Evolutionary conservation across 2,329 filamentous ascomycete species (phyloP), one percentile per base, ranked within the genome.

Genomic region (Mollisiaceae sp.): DNA sequence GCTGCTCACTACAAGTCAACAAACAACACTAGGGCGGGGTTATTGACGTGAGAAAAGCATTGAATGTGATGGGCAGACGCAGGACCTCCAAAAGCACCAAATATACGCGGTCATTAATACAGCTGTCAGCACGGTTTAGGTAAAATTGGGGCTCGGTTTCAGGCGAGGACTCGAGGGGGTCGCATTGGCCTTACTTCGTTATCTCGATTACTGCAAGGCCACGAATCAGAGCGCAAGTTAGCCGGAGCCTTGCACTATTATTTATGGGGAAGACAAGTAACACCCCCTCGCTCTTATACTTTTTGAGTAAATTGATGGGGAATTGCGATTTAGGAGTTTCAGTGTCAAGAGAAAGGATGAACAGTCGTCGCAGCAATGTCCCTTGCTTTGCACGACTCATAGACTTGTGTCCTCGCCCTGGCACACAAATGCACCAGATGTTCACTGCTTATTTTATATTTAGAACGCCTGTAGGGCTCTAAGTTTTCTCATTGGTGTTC

Each of bases 91-190:
- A 54, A 35, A 32, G 14, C 24, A 27, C 50, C 22, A 27, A 27
- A 52, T 54, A 54, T 54, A 24, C 50, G 50, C 24, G 50, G 50
- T 54, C 45, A 50, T 50, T 50, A 50, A 20, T 24, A n/a, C n/a
- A 24, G 45, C 20, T 24, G 45, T 50, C 50, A 54, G 50, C 50
- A 54, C 27, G 50, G 50, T 27, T 52, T 27, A 32, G 24, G 9
- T 54, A 54, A 54, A 54, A 32, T 27, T 27, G 50, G 50, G 14
- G n/a, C 22, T 32, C 22, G 24, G 45, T 50, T 50, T 50, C 45
- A 50, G 45, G 45, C n/a, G n/a, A 22, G 45, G n/a, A 11, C 45
- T 24, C 41, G 41, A 43, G 41, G n/a, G 15, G 12, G 14, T 43
- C 11, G 41, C 41, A 43, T 43, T 43, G 41, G 41, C 41, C 41